Evolutionary conservation across 2,329 filamentous ascomycete species (phyloP), one percentile per base, ranked within the genome.

Genomic region (Fusarium nematophilum): DNA sequence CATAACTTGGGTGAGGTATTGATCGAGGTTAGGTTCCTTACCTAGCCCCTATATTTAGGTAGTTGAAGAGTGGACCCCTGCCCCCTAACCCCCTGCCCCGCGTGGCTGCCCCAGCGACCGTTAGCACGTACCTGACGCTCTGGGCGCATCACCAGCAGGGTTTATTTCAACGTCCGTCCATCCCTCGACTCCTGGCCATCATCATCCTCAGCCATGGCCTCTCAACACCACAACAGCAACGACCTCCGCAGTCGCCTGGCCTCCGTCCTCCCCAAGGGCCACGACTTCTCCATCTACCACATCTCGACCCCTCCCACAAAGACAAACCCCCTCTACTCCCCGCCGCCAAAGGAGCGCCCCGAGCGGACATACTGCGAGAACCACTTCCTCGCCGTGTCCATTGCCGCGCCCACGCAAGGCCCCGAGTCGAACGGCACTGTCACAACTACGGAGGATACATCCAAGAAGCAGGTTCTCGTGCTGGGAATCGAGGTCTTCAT

Each of bases 401-500:
- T 86, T 55, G 72, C 78, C 30, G 61, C 66, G 1, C 53, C 65
- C 9, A 7, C 45, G 3, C 23, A 42, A 3, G 13, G 52, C 27
- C 6, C 64, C 2, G 68, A 62, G 15, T 64, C 60, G 13, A 61
- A 66, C 26, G 50, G 51, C 9, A 65, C 68, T 21, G 72, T 76
- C 42, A 61, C 4, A 60, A 68, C 23, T 57, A 21, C 46, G 25
- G 64, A 67, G 6, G 58, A 44, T 34, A 45, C 61, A 56, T 6
- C 51, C 3, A 59, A 67, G 5, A 74, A 71, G 14, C 81, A 87
- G 59, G 82, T 96, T 1, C 78, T 97, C 6, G 83, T 94, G 8
- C 88, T 96, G 54, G 94, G 90, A 13, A 83, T 99, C 60, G 95
- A 99, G 73, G 82, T 97, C 45, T 83, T 95, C 67, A 85, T 99